These are phyloP conservation scores for Trichoderma sp. DNA, from an alignment of 2,329 filamentous ascomycete genomes.

Conservation along the genomic window DNA sequence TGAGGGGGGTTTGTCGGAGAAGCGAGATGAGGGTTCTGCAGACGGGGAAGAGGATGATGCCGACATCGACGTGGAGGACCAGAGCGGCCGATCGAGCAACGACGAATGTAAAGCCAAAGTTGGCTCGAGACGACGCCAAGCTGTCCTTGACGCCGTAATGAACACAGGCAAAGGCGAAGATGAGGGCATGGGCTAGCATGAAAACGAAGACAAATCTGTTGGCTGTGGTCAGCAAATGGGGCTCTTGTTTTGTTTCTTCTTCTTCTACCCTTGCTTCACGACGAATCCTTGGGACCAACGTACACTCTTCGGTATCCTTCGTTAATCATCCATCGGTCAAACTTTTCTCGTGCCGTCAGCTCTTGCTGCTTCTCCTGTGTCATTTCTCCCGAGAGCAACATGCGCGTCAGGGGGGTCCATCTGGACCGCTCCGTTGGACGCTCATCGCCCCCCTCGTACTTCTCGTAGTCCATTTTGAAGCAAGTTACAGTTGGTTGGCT, in stretches of 20 bases:
- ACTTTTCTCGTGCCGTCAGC: slow-evolving; percentile 65
- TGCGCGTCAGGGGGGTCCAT: slow-evolving; percentile 78
- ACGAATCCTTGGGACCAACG: slow-evolving; percentile 32
- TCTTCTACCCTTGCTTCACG: too few species aligned
- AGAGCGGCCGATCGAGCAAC: slow-evolving; percentile 74
- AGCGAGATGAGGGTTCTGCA: slow-evolving; percentile 82
- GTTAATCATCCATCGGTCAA: slow-evolving; percentile 87
- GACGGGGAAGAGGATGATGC: slow-evolving; percentile 74
- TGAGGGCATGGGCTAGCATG: slow-evolving; percentile 67
- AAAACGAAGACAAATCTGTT: slow-evolving; percentile 73
- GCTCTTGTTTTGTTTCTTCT: neutral
- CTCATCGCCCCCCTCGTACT: slow-evolving; percentile 29
- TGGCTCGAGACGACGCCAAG: slow-evolving; percentile 60
- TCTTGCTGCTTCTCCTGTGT: slow-evolving; percentile 68
- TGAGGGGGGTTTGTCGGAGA: slow-evolving; percentile 73
- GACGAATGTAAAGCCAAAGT: slow-evolving; percentile 72
- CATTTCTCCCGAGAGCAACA: slow-evolving; percentile 81
- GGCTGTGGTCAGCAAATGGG: slow-evolving; percentile 16
- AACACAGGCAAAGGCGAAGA: slow-evolving; percentile 77
- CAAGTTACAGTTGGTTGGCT: neutral
- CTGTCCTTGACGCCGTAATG: slow-evolving; percentile 78
- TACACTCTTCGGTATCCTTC: slow-evolving; percentile 79
- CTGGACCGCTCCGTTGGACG: slow-evolving; percentile 65
- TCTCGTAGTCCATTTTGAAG: slow-evolving; percentile 30
- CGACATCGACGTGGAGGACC: slow-evolving; percentile 77